Base-by-base conservation (phyloP, 805 yeast genomes). In the Saccharomycopsis javanensis region DNA sequence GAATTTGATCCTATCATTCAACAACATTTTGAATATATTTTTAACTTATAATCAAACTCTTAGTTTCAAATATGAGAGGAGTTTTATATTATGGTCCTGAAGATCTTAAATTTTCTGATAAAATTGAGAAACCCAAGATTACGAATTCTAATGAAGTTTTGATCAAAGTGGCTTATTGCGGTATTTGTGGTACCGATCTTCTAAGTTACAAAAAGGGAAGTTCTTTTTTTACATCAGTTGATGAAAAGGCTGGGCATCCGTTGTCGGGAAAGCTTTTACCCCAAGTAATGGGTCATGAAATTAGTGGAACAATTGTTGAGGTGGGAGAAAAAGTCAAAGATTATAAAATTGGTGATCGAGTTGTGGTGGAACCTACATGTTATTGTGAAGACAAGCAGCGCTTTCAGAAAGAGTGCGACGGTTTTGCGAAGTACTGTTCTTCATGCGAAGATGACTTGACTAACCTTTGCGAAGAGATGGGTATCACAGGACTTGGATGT, bases 181-280 rank as follows among this genome's bases (percentile, higher is more conserved):
- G 87, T 5, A 81, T 82, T 50, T 82, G 87, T 64, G 86, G 86
- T 30, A 76, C 84, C 1, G 86, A 82, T 65, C 67, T 82, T 45
- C 82, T 81, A 63, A 81, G 83, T 66, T 82, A 73, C 62, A 62
- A 69, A 25, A 80, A 77, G 30, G 84, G 82, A 0, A 85, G 87
- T 4, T 78, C 79, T 57, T 81, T 83, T 66, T 80, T 80, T 68
- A 75, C 73, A 5, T 61, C 64, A 20, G 16, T 55, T 28, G 53
- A 61, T 15, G 45, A 38, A 18, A 54, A 56, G 55, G 69, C 67
- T 48, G 75, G 75, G 18, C 67, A 70, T 46, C 64, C 64, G 15
- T 66, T 79, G 16, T 73, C 78, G 1, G 76, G 75, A 4, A 65
- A 69, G 23, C 64, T 66, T 42, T 64, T 75, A 10, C 82, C 82